These are phyloP conservation scores for Phytophthora pinifolia DNA, from an alignment of 352 stramenopile species.

Conservation along the genomic window DNA sequence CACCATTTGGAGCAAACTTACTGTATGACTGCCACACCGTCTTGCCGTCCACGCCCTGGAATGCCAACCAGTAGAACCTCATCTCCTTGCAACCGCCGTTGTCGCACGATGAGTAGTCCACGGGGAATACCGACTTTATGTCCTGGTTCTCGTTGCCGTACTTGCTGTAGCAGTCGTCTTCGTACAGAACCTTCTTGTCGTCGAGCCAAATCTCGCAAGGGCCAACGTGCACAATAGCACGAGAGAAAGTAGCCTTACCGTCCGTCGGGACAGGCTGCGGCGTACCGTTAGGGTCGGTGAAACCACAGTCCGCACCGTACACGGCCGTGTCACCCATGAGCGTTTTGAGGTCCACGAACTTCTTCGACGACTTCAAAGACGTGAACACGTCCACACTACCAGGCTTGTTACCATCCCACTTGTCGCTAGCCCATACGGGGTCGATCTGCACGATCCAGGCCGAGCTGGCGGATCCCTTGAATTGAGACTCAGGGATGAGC, in stretches of 20 bases:
- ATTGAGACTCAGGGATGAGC: slow-evolving; percentile 22
- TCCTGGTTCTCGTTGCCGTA: slow-evolving; percentile 27
- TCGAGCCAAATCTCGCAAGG: slow-evolving; percentile 33
- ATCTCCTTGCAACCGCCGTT: slow-evolving; percentile 25
- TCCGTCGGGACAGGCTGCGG: slow-evolving; percentile 19
- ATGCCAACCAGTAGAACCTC: slow-evolving; percentile 38
- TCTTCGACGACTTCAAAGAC: slow-evolving; percentile 18
- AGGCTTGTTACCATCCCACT: slow-evolving; percentile 18
- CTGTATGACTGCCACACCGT: slow-evolving; percentile 37
- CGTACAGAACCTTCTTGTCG: slow-evolving; percentile 24
- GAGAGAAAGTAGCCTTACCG: slow-evolving; percentile 23
- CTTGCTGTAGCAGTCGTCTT: slow-evolving; percentile 31
- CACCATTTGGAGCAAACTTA: slow-evolving; percentile 1
- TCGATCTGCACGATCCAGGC: slow-evolving; percentile 29
- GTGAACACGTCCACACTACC: slow-evolving; percentile 12
- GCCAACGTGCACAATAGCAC: slow-evolving; percentile 18
- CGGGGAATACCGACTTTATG: slow-evolving; percentile 29
- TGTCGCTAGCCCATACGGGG: slow-evolving; percentile 17
- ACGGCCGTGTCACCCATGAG: slow-evolving; percentile 27
- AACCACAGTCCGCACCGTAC: slow-evolving; percentile 27
- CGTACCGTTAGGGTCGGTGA: slow-evolving; percentile 21
- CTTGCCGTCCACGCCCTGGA: slow-evolving; percentile 25
- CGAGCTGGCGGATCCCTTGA: slow-evolving; percentile 20
- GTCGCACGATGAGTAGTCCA: slow-evolving; percentile 35
- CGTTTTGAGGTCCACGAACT: slow-evolving; percentile 16